Percentiles rank a stretch among this genome's conserved stretches.
phyloP scores from a whole-genome alignment of 495 filamentous ascomycete genomes.

The Lepidopterella palustris region DNA sequence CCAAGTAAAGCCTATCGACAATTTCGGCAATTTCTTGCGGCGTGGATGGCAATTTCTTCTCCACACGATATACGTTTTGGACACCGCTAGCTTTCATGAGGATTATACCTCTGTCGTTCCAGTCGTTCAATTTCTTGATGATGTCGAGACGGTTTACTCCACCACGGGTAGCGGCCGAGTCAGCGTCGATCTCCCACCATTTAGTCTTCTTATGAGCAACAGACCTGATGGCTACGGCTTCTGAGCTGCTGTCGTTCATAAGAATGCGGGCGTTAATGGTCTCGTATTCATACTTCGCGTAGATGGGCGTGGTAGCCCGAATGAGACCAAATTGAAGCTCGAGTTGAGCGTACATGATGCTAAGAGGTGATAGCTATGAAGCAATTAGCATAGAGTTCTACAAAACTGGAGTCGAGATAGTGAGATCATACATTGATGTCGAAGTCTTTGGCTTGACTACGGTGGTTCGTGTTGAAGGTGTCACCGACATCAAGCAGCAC shows the following conservation, averaged over 20 bases:
- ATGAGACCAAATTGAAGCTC: slow-evolving; percentile 50
- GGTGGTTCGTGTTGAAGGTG: slow-evolving; percentile 42
- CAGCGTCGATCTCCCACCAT: slow-evolving; percentile 43
- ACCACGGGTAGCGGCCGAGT: slow-evolving; percentile 20
- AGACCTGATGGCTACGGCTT: slow-evolving; percentile 37
- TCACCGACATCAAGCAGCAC: slow-evolving; percentile 32
- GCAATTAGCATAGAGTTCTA: slow-evolving; percentile 20
- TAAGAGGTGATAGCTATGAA: slow-evolving; percentile 34
- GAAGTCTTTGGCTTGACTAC: slow-evolving; percentile 39
- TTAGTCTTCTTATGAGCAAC: slow-evolving; percentile 30
- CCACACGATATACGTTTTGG: slow-evolving; percentile 44
- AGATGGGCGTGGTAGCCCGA: slow-evolving; percentile 50
- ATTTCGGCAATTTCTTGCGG: slow-evolving; percentile 37
- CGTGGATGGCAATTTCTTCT: slow-evolving; percentile 41
- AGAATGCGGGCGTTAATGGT: slow-evolving; percentile 5
- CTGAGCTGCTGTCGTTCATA: slow-evolving; percentile 29
- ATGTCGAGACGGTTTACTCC: slow-evolving; percentile 38
- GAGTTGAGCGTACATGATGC: slow-evolving; percentile 46
- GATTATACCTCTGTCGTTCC: slow-evolving; percentile 40
- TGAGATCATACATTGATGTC: slow-evolving; percentile 40
- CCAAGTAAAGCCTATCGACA: slow-evolving; percentile 40
- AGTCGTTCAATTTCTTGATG: slow-evolving; percentile 46
- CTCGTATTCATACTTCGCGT: slow-evolving; percentile 46
- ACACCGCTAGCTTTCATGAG: slow-evolving; percentile 45
- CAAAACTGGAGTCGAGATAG: neutral